These are phyloP conservation scores for Camellia sinensis DNA, from an alignment of 148 eudicot species.

Conservation along the genomic window DNA sequence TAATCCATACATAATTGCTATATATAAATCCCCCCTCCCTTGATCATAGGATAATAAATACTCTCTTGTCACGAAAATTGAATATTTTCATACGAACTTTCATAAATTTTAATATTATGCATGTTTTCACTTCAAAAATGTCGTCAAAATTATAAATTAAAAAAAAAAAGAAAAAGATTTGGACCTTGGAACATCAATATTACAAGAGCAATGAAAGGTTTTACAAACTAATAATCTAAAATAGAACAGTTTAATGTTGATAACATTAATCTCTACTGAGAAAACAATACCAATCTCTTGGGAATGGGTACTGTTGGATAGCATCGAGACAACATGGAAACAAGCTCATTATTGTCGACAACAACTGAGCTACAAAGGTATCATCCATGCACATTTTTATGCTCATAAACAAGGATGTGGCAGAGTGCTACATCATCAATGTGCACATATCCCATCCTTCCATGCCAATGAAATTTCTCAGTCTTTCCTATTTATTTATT, in stretches of 20 bases:
- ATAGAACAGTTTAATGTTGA: too few relatives aligned
- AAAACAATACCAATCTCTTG: constrained; percentile 28
- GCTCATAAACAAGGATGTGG: constrained; percentile 80
- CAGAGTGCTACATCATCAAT: constrained; percentile 83
- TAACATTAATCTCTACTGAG: not conserved
- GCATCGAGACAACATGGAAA: constrained; percentile 46
- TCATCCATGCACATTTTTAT: constrained; percentile 61
- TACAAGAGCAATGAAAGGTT: too few relatives aligned
- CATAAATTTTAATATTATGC: too few relatives aligned
- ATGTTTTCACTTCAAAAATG: too few relatives aligned
- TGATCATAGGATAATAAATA: too few relatives aligned
- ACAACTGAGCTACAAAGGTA: constrained; percentile 79
- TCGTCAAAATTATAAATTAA: too few relatives aligned
- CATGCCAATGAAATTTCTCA: constrained; percentile 61
- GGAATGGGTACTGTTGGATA: constrained; percentile 82
- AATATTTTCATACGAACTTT: too few relatives aligned
- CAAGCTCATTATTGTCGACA: constrained; percentile 58
- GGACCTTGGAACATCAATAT: too few relatives aligned
- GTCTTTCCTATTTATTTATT: constrained; percentile 46
- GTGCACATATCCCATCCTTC: constrained; percentile 96
- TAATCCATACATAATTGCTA: too few relatives aligned
- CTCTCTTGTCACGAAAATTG: too few relatives aligned
- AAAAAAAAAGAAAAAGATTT: too few relatives aligned
- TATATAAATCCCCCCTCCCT: too few relatives aligned
- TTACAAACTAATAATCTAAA: not conserved